Evolutionary conservation across 2,329 filamentous ascomycete species (phyloP).

Genomic region (Aspergillus fumigatiaffinis): DNA sequence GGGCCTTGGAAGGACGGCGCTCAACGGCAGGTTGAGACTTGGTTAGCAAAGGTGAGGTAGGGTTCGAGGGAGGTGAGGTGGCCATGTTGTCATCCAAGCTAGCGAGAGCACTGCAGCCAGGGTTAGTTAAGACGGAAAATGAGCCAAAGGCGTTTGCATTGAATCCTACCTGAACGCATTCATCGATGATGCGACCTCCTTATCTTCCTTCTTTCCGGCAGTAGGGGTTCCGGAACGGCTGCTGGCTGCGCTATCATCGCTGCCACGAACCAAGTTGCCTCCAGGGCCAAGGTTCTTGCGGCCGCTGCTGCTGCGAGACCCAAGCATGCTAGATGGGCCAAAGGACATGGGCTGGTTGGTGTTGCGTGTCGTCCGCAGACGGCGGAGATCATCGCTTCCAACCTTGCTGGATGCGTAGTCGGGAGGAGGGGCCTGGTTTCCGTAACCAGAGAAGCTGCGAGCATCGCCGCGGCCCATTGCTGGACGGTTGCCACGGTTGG

Average conservation of each 20-base stretch:
- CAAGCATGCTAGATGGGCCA: conserved; percentile 82
- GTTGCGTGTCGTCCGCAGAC: conserved; percentile 62
- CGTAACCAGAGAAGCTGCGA: conserved; percentile 74
- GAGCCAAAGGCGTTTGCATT: neutral
- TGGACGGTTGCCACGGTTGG: conserved; percentile 61
- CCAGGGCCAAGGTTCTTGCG: conserved; percentile 68
- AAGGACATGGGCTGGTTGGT: conserved; percentile 63
- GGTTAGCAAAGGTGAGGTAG: conserved; percentile 44
- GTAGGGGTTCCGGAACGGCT: conserved; percentile 89
- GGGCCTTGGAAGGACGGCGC: conserved; percentile 42
- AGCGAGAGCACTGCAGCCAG: conserved; percentile 42
- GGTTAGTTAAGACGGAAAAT: conserved; percentile 8
- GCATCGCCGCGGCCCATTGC: conserved; percentile 79
- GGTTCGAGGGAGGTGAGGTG: conserved; percentile 47
- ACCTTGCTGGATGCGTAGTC: conserved; percentile 75
- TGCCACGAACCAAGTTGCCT: conserved; percentile 65
- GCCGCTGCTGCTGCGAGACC: conserved; percentile 85
- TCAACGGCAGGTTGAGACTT: conserved; percentile 45
- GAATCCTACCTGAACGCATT: conserved; percentile 88
- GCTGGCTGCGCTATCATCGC: conserved; percentile 81
- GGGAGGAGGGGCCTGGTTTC: conserved; percentile 63
- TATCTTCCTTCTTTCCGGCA: conserved; percentile 58
- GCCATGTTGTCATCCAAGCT: conserved; percentile 46
- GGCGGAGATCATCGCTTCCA: conserved; percentile 84
- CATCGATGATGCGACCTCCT: conserved; percentile 63